A percentile compares a stretch with the other conserved stretches of the same genome.
Evolutionary conservation across 805 yeast species (phyloP).

Genomic region (Monosporozyma servazzii): DNA sequence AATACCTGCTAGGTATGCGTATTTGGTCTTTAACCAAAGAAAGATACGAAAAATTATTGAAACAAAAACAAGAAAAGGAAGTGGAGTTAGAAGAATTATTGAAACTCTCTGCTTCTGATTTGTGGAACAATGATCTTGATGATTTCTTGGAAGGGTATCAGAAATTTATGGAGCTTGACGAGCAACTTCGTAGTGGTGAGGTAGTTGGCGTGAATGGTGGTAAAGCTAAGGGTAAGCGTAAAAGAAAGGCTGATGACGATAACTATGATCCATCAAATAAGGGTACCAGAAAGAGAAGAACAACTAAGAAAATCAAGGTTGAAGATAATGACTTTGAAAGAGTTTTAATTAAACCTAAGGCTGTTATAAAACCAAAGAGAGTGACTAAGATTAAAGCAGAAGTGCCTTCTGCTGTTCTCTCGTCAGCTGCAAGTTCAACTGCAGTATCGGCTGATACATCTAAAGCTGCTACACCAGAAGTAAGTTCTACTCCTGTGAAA

Average conservation of each 20-base stretch:
- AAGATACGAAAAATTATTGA: constrained; percentile 69
- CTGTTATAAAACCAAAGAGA: constrained; percentile 18
- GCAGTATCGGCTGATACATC: constrained; percentile 3
- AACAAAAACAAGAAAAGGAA: constrained; percentile 66
- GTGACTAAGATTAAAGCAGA: constrained; percentile 20
- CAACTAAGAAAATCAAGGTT: constrained; percentile 15
- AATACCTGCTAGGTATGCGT: constrained; percentile 84
- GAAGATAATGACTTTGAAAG: constrained; percentile 25
- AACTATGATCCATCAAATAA: constrained; percentile 23
- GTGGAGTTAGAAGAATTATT: constrained; percentile 58
- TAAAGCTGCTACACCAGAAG: not conserved
- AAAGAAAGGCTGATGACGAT: constrained; percentile 23
- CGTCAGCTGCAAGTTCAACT: constrained; percentile 4
- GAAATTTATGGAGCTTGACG: constrained; percentile 57
- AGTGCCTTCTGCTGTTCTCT: constrained; percentile 4
- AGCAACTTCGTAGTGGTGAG: constrained; percentile 44
- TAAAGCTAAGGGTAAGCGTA: constrained; percentile 31
- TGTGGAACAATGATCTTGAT: constrained; percentile 82
- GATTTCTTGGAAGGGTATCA: constrained; percentile 60
- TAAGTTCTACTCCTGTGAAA: constrained; percentile 5
- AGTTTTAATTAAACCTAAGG: constrained; percentile 20
- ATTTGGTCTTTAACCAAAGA: constrained; percentile 90
- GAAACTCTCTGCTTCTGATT: constrained; percentile 66
- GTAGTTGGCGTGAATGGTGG: constrained; percentile 36
- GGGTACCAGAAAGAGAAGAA: constrained; percentile 18